Evolutionary conservation across 371 early-diverging fungal genomes (phyloP).

Genomic region (Mucor velutinosus): DNA sequence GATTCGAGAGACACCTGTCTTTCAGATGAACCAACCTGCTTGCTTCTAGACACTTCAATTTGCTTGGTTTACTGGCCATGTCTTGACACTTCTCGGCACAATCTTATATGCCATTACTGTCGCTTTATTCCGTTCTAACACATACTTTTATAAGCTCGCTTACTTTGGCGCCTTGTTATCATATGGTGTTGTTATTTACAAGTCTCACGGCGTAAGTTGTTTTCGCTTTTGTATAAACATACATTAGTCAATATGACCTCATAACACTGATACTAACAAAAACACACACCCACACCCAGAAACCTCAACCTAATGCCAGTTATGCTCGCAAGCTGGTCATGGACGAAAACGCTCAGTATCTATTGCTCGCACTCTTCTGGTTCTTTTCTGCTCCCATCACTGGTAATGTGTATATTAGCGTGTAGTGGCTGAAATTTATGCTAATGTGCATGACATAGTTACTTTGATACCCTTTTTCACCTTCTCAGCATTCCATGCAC

Average conservation of each 20-base stretch:
- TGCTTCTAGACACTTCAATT: constrained; percentile 59
- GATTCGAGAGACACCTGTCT: neutral
- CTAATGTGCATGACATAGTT: constrained; percentile 43
- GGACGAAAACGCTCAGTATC: constrained; percentile 91
- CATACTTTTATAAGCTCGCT: constrained; percentile 58
- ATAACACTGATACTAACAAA: constrained; percentile 5
- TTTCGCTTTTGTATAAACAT: constrained; percentile 10
- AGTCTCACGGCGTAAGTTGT: constrained; percentile 76
- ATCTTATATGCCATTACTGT: constrained; percentile 35
- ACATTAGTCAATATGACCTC: constrained; percentile 19
- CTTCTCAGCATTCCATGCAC: constrained; percentile 85
- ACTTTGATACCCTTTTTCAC: constrained; percentile 82
- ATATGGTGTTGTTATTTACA: constrained; percentile 89
- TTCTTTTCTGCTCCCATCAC: constrained; percentile 68
- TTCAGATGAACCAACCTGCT: neutral
- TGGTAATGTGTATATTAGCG: constrained; percentile 46
- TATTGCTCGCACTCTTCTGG: constrained; percentile 83
- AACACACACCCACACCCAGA: constrained; percentile 28
- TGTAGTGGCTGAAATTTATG: neutral
- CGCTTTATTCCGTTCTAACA: constrained; percentile 33
- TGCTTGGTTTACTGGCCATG: constrained; percentile 58
- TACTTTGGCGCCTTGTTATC: constrained; percentile 74
- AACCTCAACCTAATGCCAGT: constrained; percentile 61
- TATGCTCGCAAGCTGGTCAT: constrained; percentile 72
- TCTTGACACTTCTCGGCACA: constrained; percentile 41